These are phyloP conservation scores for Lasiodiplodia hormozganensis DNA, from an alignment of 2,329 filamentous ascomycete species.

Conservation along the genomic window DNA sequence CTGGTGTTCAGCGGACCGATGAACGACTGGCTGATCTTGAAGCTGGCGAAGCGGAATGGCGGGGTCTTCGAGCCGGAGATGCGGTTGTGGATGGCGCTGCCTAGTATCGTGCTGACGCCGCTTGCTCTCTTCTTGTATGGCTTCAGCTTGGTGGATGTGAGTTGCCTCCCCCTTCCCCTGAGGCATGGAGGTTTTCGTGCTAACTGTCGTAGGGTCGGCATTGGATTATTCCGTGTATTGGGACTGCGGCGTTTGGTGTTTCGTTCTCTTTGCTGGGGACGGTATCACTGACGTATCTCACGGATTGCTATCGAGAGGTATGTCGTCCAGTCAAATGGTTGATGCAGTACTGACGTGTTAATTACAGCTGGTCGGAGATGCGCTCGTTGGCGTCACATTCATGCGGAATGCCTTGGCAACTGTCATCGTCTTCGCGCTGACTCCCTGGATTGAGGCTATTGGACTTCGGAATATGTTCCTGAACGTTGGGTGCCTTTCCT, in stretches of 20 bases:
- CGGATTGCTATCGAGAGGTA: constrained; percentile 43
- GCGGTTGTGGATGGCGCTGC: constrained; percentile 29
- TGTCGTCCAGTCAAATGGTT: background rate
- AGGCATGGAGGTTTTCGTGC: constrained; percentile 8
- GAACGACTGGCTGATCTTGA: constrained; percentile 35
- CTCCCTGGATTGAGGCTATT: constrained; percentile 50
- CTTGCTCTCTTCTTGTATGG: constrained; percentile 48
- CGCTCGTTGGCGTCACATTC: constrained; percentile 55
- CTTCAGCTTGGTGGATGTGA: constrained; percentile 40
- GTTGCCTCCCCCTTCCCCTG: constrained; percentile 24
- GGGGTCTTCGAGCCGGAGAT: constrained; percentile 39
- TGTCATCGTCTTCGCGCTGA: constrained; percentile 54
- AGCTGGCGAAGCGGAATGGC: constrained; percentile 35
- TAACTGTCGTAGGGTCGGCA: constrained; percentile 37
- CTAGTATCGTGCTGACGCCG: constrained; percentile 34
- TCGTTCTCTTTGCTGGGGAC: constrained; percentile 36
- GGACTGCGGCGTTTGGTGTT: constrained; percentile 48
- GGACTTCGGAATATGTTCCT: constrained; percentile 53
- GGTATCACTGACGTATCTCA: constrained; percentile 48
- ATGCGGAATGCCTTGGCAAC: constrained; percentile 54
- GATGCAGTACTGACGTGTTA: background rate
- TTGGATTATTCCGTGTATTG: constrained; percentile 43
- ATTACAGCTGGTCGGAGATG: constrained; percentile 54
- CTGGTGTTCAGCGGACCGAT: constrained; percentile 50
- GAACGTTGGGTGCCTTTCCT: constrained; percentile 40